phyloP scores from a whole-genome alignment of 306 rosid genomes.

The Vigna unguiculata region DNA sequence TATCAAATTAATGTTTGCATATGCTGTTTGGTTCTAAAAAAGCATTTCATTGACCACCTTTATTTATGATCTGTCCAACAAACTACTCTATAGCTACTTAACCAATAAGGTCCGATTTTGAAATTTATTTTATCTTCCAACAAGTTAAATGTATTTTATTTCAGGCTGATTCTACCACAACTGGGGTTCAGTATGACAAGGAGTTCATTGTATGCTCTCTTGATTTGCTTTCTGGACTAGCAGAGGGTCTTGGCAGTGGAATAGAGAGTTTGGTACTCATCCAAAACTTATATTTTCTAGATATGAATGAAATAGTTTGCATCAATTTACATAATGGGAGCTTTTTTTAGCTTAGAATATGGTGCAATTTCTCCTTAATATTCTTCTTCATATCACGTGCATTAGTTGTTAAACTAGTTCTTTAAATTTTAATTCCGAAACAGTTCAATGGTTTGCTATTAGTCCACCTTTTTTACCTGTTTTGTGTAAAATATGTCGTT shows the following conservation, averaged over 20 bases:
- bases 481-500: neutral
- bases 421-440: neutral
- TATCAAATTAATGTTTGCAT: constrained; percentile 11
- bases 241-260: constrained; percentile 99
- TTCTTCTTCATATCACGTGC: neutral
- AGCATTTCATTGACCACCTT: constrained; percentile 32
- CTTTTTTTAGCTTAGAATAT: neutral
- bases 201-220: constrained; percentile 96
- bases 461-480: neutral
- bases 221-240: constrained; percentile 96
- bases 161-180: constrained; percentile 84
- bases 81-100: neutral
- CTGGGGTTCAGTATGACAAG: constrained; percentile 90
- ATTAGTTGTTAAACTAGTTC: neutral
- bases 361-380: neutral
- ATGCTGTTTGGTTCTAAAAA: neutral
- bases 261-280: constrained; percentile 91
- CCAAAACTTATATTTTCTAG: constrained; percentile 32
- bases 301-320: constrained; percentile 23
- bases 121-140: constrained; percentile 38
- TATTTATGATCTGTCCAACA: constrained; percentile 19
- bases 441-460: neutral
- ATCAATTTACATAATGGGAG: neutral
- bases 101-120: constrained; percentile 25
- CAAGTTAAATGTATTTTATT: constrained; percentile 47